A percentile compares a stretch with the other conserved stretches of the same genome.
Evolutionary conservation across 257 asterid genomes (phyloP).

Genomic region (Fraxinus americana): DNA sequence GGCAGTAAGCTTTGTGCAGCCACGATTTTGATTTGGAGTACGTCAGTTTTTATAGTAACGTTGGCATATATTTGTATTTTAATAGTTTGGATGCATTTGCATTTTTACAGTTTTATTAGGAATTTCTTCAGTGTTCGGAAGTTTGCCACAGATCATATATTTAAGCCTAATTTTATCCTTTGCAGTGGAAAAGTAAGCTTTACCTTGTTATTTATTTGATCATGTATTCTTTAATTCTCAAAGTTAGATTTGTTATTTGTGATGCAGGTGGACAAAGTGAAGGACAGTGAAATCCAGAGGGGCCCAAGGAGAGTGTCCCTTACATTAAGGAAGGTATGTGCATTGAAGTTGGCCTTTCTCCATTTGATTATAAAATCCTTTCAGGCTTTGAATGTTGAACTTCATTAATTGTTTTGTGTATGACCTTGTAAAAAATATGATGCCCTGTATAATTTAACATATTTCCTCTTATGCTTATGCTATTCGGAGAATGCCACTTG

Average conservation of each 20-base stretch:
- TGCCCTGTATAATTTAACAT: not conserved
- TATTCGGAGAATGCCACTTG: not conserved
- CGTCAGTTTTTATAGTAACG: too few species aligned
- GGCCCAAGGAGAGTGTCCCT: conserved; percentile 83
- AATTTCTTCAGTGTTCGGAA: not conserved
- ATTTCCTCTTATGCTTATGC: not conserved
- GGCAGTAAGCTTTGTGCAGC: not conserved
- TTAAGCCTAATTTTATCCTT: not conserved
- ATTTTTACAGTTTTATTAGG: not conserved
- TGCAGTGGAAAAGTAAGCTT: not conserved
- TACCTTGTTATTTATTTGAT: not conserved
- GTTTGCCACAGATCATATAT: not conserved
- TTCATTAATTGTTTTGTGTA: not conserved
- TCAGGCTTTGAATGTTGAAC: not conserved
- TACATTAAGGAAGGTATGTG: conserved; percentile 79
- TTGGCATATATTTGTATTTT: not conserved
- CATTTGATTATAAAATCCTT: too few species aligned
- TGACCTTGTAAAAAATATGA: not conserved
- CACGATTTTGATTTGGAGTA: too few species aligned
- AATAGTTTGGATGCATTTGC: not conserved
- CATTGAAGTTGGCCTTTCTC: not conserved
- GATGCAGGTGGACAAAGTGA: conserved; percentile 75
- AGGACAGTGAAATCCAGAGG: conserved; percentile 65
- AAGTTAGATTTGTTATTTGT: conserved; percentile 7
- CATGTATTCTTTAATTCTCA: not conserved